Evolutionary conservation across 345 rosid genomes (phyloP).

Genomic region (Gossypium anomalum): DNA sequence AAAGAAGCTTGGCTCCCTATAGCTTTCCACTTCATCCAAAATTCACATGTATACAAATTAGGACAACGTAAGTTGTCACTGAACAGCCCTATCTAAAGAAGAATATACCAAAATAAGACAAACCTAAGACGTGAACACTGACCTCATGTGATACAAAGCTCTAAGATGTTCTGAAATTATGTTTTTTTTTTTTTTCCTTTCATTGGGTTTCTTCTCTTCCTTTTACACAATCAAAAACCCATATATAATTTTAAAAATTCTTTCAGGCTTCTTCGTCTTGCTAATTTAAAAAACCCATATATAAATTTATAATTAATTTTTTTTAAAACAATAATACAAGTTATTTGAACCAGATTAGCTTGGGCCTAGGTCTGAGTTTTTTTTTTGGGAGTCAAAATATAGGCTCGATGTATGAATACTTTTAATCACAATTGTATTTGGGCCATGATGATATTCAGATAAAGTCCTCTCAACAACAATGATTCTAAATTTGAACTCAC

Average conservation of each 20-base stretch:
- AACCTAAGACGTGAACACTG: not conserved
- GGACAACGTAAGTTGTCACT: not conserved
- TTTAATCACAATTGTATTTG: no score
- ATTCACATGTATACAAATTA: not conserved
- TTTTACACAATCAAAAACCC: not conserved
- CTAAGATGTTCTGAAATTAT: not conserved
- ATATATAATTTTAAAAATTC: not conserved
- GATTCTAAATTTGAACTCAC: no score
- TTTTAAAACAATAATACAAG: no score
- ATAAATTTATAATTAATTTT: no score
- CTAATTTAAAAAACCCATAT: not conserved
- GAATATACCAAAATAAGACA: not conserved
- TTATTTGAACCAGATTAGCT: no score
- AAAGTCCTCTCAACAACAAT: no score
- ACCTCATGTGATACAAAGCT: not conserved
- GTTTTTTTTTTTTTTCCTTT: not conserved
- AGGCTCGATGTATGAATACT: no score
- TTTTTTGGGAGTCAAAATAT: accelerated
- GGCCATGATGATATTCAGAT: accelerated
- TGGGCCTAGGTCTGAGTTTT: no score
- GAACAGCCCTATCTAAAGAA: not conserved
- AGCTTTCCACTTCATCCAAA: constrained; percentile 1
- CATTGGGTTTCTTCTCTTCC: not conserved
- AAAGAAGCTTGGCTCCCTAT: not conserved
- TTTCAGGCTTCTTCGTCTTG: not conserved